phyloP scores from a whole-genome alignment of 805 yeast species.

The Starmerella lactis-condensi region DNA sequence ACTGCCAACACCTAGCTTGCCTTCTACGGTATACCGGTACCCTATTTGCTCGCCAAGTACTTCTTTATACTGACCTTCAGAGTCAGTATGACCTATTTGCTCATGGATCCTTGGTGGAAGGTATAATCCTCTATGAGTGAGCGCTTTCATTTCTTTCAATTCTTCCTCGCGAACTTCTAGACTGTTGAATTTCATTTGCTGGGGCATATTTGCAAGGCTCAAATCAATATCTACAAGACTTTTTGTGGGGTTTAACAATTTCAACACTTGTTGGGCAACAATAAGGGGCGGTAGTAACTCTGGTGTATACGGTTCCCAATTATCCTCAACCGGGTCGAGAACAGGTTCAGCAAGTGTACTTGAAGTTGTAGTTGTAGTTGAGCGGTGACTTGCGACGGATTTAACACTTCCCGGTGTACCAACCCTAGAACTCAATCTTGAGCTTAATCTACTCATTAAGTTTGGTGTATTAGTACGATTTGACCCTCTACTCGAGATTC shows the following conservation, averaged over 20 bases:
- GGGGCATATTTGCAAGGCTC: conserved; percentile 1
- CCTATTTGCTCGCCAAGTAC: conserved; percentile 51
- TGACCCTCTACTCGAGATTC: conserved; percentile 1
- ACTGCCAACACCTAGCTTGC: conserved; percentile 54
- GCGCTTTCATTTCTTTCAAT: conserved; percentile 3
- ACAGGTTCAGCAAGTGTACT: conserved; percentile 2
- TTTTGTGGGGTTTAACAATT: conserved; percentile 1
- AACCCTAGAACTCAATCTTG: conserved; percentile 8
- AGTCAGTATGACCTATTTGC: conserved; percentile 25
- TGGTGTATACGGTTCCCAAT: conserved; percentile 10
- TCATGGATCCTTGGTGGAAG: conserved; percentile 1
- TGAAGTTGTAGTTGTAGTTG: neutral
- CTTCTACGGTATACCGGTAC: conserved; percentile 47
- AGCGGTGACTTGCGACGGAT: neutral
- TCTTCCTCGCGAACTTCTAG: neutral
- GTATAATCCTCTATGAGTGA: conserved; percentile 9
- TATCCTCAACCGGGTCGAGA: conserved; percentile 5
- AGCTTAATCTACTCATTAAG: conserved; percentile 8
- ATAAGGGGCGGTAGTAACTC: conserved; percentile 5
- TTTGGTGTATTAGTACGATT: conserved; percentile 4
- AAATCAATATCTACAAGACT: conserved; percentile 9
- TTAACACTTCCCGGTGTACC: conserved; percentile 4
- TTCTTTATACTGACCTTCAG: conserved; percentile 40
- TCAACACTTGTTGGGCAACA: conserved; percentile 5
- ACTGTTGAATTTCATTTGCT: conserved; percentile 1